phyloP scores from a whole-genome alignment of 495 filamentous ascomycete species.

The Bombardia bombarda region DNA sequence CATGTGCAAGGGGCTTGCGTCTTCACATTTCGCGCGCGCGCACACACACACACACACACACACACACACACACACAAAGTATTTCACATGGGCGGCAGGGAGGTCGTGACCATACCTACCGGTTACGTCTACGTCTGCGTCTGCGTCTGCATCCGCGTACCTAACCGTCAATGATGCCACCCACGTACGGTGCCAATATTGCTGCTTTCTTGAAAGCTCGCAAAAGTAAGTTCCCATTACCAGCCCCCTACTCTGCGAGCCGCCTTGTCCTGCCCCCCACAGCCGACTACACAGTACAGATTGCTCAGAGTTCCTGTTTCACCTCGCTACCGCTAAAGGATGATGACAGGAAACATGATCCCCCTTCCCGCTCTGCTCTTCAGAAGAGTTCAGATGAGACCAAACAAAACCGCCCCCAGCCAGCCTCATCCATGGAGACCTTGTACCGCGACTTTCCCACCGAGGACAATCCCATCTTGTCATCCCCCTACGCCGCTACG shows the following conservation, averaged over 20 bases:
- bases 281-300: too few species aligned
- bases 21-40: too few species aligned
- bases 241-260: too few species aligned
- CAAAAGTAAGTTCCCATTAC: neutral
- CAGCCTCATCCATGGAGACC: neutral
- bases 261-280: too few species aligned
- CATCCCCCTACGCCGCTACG: too few species aligned
- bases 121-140: too few species aligned
- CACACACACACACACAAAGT: neutral
- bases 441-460: too few species aligned
- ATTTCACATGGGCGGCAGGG: neutral
- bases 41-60: neutral
- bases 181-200: neutral
- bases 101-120: too few species aligned
- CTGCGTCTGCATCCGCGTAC: neutral
- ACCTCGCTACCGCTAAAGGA: slow-evolving; percentile 7
- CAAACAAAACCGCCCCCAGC: neutral
- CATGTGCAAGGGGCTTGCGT: too few species aligned
- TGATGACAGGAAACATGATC: neutral
- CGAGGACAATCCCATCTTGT: too few species aligned
- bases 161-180: neutral
- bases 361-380: too few species aligned
- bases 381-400: neutral
- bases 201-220: neutral
- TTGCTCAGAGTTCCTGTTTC: slow-evolving; percentile 10